Conservation (phyloP, 1,284 basidiomycete species). For the Tylopilus microsporus region DNA sequence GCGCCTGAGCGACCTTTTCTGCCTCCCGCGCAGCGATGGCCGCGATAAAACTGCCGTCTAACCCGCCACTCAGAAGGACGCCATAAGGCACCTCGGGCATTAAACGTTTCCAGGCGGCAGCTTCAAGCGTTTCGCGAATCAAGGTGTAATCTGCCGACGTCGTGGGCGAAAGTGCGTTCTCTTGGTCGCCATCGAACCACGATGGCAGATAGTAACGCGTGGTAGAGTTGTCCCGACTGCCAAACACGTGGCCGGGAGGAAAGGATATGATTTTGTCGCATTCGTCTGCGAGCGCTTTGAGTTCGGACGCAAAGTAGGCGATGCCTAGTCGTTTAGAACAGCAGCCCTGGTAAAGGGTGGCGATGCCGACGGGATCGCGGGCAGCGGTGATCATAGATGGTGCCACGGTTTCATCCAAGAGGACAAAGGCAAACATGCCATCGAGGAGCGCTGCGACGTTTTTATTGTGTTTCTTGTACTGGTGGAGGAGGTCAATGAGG, state of each 20-base stretch:
- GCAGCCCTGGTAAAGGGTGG: conserved; percentile 97
- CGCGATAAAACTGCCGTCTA: conserved; percentile 96
- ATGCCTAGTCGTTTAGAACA: conserved; percentile 80
- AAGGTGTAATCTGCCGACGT: conserved; percentile 64
- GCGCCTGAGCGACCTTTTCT: conserved; percentile 82
- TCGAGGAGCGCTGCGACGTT: conserved; percentile 80
- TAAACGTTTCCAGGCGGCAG: conserved; percentile 89
- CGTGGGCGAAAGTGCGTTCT: conserved; percentile 59
- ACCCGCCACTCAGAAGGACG: conserved; percentile 90
- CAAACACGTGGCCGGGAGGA: conserved; percentile 95
- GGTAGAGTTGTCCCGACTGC: conserved; percentile 73
- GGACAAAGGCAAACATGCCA: conserved; percentile 98
- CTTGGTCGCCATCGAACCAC: conserved; percentile 77
- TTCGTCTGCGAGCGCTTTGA: conserved; percentile 89
- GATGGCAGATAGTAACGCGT: conserved; percentile 80
- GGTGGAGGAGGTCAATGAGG: conserved; percentile 8
- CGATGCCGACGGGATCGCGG: conserved; percentile 97
- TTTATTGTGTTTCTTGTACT: conserved; percentile 85
- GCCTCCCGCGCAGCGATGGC: conserved; percentile 96
- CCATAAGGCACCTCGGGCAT: conserved; percentile 99
- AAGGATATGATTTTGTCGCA: conserved; percentile 95
- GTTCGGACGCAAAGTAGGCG: conserved; percentile 92
- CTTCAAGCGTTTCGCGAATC: conserved; percentile 82
- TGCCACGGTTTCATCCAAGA: conserved; percentile 87
- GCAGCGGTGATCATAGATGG: conserved; percentile 92